phyloP scores from a whole-genome alignment of 768 basidiomycete genomes.

The Lactarius hatsudake region DNA sequence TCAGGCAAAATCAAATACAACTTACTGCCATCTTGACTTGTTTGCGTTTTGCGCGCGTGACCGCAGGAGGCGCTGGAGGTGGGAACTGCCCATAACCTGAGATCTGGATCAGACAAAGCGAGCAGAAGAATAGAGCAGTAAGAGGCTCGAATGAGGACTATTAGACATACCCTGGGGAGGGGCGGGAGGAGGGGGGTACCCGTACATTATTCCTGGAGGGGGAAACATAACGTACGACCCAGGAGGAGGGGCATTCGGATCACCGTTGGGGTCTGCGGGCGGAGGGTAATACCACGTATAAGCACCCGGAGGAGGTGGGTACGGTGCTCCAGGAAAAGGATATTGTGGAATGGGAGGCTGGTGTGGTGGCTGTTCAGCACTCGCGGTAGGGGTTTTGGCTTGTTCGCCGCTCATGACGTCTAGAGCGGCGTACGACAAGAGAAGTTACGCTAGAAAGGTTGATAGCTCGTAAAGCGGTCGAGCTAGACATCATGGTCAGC shows the following conservation, averaged over 20 bases:
- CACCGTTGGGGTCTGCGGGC: slow-evolving; percentile 24
- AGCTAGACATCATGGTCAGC: slow-evolving; percentile 3
- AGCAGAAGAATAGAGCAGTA: background rate
- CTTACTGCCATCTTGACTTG: slow-evolving; percentile 60
- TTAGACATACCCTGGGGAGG: slow-evolving; percentile 23
- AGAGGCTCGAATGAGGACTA: background rate
- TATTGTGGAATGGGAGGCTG: slow-evolving; percentile 24
- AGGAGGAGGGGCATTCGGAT: slow-evolving; percentile 21
- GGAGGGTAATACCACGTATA: slow-evolving; percentile 29
- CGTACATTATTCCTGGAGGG: slow-evolving; percentile 29
- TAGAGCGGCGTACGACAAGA: background rate
- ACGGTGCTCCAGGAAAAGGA: slow-evolving; percentile 18
- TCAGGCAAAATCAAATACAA: slow-evolving; percentile 17
- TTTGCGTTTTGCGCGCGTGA: slow-evolving; percentile 45
- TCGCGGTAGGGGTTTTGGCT: slow-evolving; percentile 17
- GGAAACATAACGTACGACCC: slow-evolving; percentile 25
- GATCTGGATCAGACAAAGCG: background rate
- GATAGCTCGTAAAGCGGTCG: background rate
- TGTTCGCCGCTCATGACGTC: slow-evolving; percentile 26
- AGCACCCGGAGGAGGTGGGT: slow-evolving; percentile 24
- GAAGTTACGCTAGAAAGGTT: background rate
- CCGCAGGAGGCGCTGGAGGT: slow-evolving; percentile 30
- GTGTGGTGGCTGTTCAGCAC: slow-evolving; percentile 17
- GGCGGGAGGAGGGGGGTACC: slow-evolving; percentile 29
- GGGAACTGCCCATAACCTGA: slow-evolving; percentile 29